Evolutionary conservation across 495 filamentous ascomycete genomes (phyloP), one percentile per base, ranked within the genome.

Genomic region (Chaetomidium leptoderma): DNA sequence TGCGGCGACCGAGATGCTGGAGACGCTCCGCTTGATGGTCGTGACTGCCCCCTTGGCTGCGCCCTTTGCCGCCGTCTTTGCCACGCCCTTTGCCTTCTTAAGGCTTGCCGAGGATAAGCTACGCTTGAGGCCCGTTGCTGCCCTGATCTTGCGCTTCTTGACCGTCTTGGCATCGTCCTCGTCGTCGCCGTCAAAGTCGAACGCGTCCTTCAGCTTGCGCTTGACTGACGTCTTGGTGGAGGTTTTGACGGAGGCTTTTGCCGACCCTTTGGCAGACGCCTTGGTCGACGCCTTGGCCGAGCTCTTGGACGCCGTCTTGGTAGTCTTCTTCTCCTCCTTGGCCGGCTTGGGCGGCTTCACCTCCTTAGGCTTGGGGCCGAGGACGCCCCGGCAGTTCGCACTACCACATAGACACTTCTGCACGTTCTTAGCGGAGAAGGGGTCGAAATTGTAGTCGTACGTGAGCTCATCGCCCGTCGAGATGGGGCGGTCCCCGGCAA

Each of bases 401-500:
- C 85, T 79, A 60, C 90, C 90, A 73, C 90, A 95, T 54, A 88
- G 83, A 67, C 90, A 95, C 70, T 87, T 78, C 68, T 92, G 89
- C 52, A 90, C 86, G 69, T 90, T 90, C 75, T 89, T 89, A 67
- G 82, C 81, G 17, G 84, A 89, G 68, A 88, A 91, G 37, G 86
- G 89, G 80, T 96, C 88, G 68, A 98, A 98, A 70, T 98, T 98
- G 80, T 98, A 98, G 78, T 98, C 93, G 71, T 98, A 98, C n/a
- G 91, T 97, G 58, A 98, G 75, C 68, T 98, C 93, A 48, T 97
- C 90, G 36, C 93, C 93, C 24, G 91, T 95, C 80, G 87, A 88
- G 67, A 98, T 89, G 2, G 88, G 90, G 10, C 78, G 75, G 59
- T 96, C 89, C 10, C 92, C 92, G 27, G 93, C 95, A 69, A 98